A percentile compares a stretch with the other conserved stretches of the same genome.
phyloP scores from a whole-genome alignment of 2,329 filamentous ascomycete genomes.

The Sporothrix dimorphospora region DNA sequence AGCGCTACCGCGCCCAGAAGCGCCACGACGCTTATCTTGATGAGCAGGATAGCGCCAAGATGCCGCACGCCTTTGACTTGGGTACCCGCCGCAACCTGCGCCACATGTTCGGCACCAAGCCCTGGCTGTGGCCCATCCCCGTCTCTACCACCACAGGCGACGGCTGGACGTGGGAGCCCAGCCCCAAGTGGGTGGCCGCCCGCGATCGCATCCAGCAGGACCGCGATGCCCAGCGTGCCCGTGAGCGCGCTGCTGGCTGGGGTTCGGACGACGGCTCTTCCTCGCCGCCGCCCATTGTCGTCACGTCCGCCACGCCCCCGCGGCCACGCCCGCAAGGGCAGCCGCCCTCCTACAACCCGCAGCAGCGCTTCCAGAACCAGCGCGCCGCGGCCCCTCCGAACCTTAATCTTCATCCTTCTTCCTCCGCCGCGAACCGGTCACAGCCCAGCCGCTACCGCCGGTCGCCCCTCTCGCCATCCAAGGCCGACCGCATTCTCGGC shows the following conservation, averaged over 20 bases:
- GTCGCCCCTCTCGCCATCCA: conserved; percentile 40
- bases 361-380: conserved; percentile 9
- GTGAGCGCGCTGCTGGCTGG: conserved; percentile 71
- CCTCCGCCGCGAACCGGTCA: background rate
- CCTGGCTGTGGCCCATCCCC: conserved; percentile 76
- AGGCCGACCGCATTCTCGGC: conserved; percentile 62
- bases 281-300: conserved; percentile 5
- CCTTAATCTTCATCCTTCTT: background rate
- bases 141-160: conserved; percentile 85
- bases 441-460: conserved; percentile 29
- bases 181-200: conserved; percentile 73
- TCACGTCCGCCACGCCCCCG: conserved; percentile 22
- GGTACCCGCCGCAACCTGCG: conserved; percentile 78
- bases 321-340: background rate
- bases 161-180: conserved; percentile 93
- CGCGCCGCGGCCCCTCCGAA: background rate
- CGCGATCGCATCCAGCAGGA: conserved; percentile 64
- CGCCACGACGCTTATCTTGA: conserved; percentile 77
- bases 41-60: conserved; percentile 81
- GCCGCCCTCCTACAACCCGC: conserved; percentile 12
- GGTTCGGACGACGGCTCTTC: conserved; percentile 45
- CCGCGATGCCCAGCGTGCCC: conserved; percentile 61
- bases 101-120: conserved; percentile 78
- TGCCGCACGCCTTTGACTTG: conserved; percentile 92
- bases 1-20: conserved; percentile 57